A percentile compares a stretch with the other conserved stretches of the same genome.
Evolutionary conservation across 495 filamentous ascomycete species (phyloP).

Genomic region (Beverwykella pulmonaria): DNA sequence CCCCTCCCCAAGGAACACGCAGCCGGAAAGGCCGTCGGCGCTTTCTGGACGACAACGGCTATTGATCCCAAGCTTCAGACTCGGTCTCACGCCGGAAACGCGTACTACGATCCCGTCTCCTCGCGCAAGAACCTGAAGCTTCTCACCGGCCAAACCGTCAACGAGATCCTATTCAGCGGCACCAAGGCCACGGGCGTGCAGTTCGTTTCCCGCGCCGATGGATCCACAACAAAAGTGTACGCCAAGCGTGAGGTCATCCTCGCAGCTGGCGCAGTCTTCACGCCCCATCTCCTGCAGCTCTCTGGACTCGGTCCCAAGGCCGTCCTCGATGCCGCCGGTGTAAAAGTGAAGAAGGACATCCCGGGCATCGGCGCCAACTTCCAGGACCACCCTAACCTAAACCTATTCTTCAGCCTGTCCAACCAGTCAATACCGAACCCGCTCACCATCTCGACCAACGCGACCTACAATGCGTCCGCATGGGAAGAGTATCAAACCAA

Average conservation of each 20-base stretch:
- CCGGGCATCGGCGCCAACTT: slow-evolving; percentile 37
- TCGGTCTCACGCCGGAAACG: slow-evolving; percentile 14
- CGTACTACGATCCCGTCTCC: slow-evolving; percentile 19
- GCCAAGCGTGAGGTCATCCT: slow-evolving; percentile 61
- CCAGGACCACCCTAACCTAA: slow-evolving; percentile 14
- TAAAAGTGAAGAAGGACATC: slow-evolving; percentile 52
- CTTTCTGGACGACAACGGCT: slow-evolving; percentile 12
- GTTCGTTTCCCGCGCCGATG: slow-evolving; percentile 32
- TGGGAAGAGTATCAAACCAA: slow-evolving; percentile 8
- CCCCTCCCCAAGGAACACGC: slow-evolving; percentile 10
- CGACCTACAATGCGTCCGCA: slow-evolving; percentile 15
- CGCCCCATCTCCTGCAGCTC: slow-evolving; percentile 59
- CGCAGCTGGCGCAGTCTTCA: slow-evolving; percentile 61
- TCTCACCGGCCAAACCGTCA: slow-evolving; percentile 17
- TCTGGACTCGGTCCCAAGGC: slow-evolving; percentile 56
- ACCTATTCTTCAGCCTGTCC: slow-evolving; percentile 33
- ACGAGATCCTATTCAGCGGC: slow-evolving; percentile 29
- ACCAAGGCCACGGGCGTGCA: slow-evolving; percentile 43
- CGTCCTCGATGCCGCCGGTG: slow-evolving; percentile 48
- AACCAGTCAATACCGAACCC: slow-evolving; percentile 58
- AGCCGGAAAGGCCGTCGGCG: slow-evolving; percentile 1
- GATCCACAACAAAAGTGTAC: slow-evolving; percentile 40
- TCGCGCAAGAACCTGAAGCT: slow-evolving; percentile 27
- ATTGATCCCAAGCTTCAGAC: slow-evolving; percentile 14
- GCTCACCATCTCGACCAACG: slow-evolving; percentile 8